These are phyloP conservation scores for Leucocoprinus leucothites DNA, from an alignment of 768 basidiomycete species.

Conservation along the genomic window DNA sequence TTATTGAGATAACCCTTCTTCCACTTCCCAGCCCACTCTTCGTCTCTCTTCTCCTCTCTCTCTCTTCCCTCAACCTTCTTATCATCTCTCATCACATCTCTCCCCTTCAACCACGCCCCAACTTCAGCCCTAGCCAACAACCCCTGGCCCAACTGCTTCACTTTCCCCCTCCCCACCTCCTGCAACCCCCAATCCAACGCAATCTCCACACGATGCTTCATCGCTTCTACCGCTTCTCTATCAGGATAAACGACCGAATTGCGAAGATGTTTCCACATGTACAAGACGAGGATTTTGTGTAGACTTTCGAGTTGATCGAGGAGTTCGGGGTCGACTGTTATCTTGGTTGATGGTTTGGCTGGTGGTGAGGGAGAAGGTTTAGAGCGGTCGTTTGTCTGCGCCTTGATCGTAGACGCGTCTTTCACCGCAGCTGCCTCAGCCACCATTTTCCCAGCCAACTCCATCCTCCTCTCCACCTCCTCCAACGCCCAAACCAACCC, in stretches of 20 bases:
- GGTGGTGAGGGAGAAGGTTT: background rate
- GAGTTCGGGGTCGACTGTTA: background rate
- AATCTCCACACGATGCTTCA: conserved; percentile 9
- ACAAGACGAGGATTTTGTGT: conserved; percentile 78
- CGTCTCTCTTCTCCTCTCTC: too few relatives aligned
- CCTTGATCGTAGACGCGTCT: background rate
- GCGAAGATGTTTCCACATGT: conserved; percentile 83
- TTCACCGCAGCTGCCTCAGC: background rate
- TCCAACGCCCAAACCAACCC: conserved; percentile 40
- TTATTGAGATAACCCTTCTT: too few relatives aligned
- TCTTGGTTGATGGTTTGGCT: background rate
- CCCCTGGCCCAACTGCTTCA: background rate
- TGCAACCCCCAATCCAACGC: conserved; percentile 8
- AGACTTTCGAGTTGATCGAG: conserved; percentile 49
- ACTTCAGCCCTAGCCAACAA: background rate
- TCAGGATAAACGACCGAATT: conserved; percentile 59
- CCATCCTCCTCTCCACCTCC: conserved; percentile 33
- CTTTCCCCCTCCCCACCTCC: background rate
- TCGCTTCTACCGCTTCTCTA: background rate
- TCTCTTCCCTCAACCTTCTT: too few relatives aligned
- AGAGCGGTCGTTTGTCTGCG: background rate
- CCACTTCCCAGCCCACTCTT: too few relatives aligned
- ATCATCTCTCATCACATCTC: too few relatives aligned
- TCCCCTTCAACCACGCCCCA: background rate
- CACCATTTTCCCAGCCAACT: conserved; percentile 19